Evolutionary conservation across 148 eudicot species (phyloP), one percentile per base, ranked within the genome.

Genomic region (Nepenthes mirabilis): DNA sequence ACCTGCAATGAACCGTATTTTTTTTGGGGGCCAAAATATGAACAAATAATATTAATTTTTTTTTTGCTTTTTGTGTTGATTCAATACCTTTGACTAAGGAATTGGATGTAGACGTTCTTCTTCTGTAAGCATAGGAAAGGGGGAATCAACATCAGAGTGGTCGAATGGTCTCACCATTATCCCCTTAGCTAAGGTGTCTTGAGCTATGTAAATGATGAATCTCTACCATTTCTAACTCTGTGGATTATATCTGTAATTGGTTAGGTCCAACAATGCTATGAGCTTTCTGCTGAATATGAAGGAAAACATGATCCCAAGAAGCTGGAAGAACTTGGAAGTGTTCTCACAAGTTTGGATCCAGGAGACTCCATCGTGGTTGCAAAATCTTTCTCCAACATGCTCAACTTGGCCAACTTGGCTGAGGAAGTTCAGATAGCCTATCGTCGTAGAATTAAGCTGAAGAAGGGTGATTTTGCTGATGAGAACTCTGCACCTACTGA

Each of bases 201-300:
- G 23, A 0, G 0, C 23, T 23, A 23, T 23, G 23, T 23, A 23
- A 23, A 23, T 23, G 23, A 23, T 23, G 23, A 23, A 23, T 23
- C 23, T 23, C 0, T 23, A 23, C 23, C 23, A 23, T 23, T 23
- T 23, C 23, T 23, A 23, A 23, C 23, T 23, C 23, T 23, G 23
- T 23, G 10, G 14, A 5, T 49, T 49, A 49, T 49, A 2, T 11
- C 11, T 57, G 11, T 12, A 69, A 67, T 40, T 57, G 50, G 65
- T 35, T 66, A 91, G 96, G 98, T 91, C 55, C 98, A 91, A 85
- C 88, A 87, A 58, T 91, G 94, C 63, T 91, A 91, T 75, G 96
- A 91, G 66, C 91, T 80, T 58, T 91, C 98, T 14, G 96, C 98
- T 13, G 94, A 83, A 72, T 91, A 91, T 65, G 96, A 91, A 82